Base-by-base conservation (phyloP, 805 yeast genomes). In the Metschnikowia lachancei region DNA sequence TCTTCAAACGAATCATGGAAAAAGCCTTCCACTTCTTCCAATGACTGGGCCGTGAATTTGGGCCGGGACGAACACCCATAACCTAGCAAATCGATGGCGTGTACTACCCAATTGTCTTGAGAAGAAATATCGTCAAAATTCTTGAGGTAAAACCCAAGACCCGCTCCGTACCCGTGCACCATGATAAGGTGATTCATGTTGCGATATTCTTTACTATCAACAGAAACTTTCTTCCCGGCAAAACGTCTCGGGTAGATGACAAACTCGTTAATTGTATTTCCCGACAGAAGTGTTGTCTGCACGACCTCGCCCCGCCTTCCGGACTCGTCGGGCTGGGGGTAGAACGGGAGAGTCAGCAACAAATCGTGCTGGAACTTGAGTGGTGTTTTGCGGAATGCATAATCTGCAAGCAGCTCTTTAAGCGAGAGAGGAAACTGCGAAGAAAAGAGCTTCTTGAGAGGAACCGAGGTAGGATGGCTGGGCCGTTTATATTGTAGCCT, bases 21-120 rank as follows among this genome's bases (percentile, higher is more conserved):
- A 77, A 82, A 82, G 16, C 64, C 59, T 56, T 84, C 90, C 10
- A 84, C 80, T 39, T 70, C 69, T 3, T 64, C 55, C 36, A 81
- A 72, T 31, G 76, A 75, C 14, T 20, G 24, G 22, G 57, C 52
- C 2, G 49, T 43, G 60, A 87, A 88, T 39, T 74, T 70, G 1
- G 95, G 95, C 52, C 98, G 75, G 1, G 95, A 80, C 0, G 95
- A 86, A 47, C 87, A 81, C 1, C 98, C 99, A 65, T 87, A 92
- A 0, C 99, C 99, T 2, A 89, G 76, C 45, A 91, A 67, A 60
- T 92, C 99, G 2, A 92, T 76, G 0, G 96, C 87, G 67, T 89
- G 96, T 37, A 91, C 72, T 45, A 83, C 77, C 86, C 94, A 86
- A 34, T 75, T 67, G 24, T 76, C 68, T 30, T 47, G 41, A 9